phyloP scores from a whole-genome alignment of 2,329 filamentous ascomycete genomes.

The Ophiocordyceps camponoti-floridani region DNA sequence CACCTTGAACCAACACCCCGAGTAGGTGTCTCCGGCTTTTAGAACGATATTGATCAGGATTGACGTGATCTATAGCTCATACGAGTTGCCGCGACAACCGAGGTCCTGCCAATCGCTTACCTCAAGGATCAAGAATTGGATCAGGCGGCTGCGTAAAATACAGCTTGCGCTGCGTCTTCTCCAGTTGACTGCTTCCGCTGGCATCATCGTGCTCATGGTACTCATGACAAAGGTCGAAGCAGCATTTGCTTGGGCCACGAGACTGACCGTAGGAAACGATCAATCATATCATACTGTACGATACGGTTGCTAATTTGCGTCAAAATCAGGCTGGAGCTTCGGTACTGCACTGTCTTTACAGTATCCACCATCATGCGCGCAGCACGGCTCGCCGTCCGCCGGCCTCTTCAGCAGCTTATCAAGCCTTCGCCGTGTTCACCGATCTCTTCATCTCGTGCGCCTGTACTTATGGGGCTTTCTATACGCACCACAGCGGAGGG shows the following conservation, averaged over 20 bases:
- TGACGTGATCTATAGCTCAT: conserved; percentile 24
- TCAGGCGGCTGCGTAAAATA: conserved; percentile 49
- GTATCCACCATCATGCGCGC: conserved; percentile 60
- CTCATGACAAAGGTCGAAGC: conserved; percentile 51
- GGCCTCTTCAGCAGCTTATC: conserved; percentile 72
- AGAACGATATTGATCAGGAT: neutral
- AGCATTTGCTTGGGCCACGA: conserved; percentile 55
- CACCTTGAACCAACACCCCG: conserved; percentile 72
- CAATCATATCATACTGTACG: neutral
- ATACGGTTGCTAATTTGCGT: neutral
- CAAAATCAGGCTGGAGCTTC: conserved; percentile 51
- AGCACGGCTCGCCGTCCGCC: conserved; percentile 55
- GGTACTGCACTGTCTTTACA: conserved; percentile 55
- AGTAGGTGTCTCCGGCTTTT: conserved; percentile 32
- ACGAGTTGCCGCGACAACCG: conserved; percentile 40
- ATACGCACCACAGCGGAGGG: conserved; percentile 22
- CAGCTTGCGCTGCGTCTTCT: conserved; percentile 53
- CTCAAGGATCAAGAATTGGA: conserved; percentile 47
- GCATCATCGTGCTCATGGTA: conserved; percentile 58
- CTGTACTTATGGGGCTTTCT: conserved; percentile 35
- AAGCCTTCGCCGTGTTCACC: conserved; percentile 60
- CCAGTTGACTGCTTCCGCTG: conserved; percentile 50
- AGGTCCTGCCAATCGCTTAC: conserved; percentile 40
- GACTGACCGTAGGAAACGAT: conserved; percentile 41
- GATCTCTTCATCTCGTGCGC: conserved; percentile 42